Percentiles rank a stretch among this genome's conserved stretches.
Conservation (phyloP, 345 rosid genomes). For the Eucalyptus microcorys region DNA sequence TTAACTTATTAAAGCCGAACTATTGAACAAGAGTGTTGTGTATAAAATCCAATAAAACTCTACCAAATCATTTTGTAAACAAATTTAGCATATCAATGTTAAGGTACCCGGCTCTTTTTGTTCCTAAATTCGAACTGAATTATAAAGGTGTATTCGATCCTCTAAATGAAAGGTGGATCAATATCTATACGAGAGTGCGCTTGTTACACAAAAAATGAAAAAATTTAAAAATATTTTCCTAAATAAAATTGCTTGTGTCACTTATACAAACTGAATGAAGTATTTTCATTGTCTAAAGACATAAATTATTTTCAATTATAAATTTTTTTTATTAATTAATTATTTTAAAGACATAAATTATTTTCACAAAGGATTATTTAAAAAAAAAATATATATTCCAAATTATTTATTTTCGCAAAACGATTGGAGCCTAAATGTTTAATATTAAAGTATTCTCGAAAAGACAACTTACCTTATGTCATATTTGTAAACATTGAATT, state of each 20-base stretch:
- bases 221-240: neutral
- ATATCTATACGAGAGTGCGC: rapidly evolving
- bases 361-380: neutral
- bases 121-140: neutral
- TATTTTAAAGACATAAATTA: neutral
- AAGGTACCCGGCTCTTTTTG: neutral
- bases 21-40: neutral
- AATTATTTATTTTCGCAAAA: neutral
- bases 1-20: too few species aligned
- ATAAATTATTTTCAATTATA: too few species aligned
- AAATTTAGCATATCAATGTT: neutral
- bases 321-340: neutral
- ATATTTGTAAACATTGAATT: too few species aligned
- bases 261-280: too few species aligned
- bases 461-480: neutral
- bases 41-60: neutral
- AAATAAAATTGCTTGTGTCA: neutral
- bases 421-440: neutral
- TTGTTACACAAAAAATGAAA: neutral
- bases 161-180: neutral
- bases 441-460: neutral
- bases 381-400: neutral
- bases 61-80: neutral
- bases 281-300: too few species aligned
- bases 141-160: neutral